A percentile compares a stretch with the other conserved stretches of the same genome.
phyloP scores from a whole-genome alignment of 2,329 filamentous ascomycete genomes.

The Sporothrix variecibatus region DNA sequence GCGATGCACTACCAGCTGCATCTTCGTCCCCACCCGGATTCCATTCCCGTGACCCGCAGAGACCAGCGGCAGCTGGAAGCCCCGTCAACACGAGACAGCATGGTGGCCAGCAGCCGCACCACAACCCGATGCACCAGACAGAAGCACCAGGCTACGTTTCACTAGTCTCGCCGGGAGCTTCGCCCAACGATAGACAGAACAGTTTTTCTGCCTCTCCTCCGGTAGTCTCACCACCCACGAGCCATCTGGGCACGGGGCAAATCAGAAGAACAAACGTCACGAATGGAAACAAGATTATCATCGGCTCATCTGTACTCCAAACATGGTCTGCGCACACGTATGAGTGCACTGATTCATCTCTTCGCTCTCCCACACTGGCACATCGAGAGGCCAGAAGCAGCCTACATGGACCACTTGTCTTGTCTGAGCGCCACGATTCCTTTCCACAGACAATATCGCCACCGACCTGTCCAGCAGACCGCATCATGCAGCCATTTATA shows the following conservation, averaged over 20 bases:
- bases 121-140: not conserved
- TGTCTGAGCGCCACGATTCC: not conserved
- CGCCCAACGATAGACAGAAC: not conserved
- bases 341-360: not conserved
- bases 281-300: not conserved
- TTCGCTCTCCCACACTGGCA: not conserved
- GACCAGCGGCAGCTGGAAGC: not conserved
- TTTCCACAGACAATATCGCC: not conserved
- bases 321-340: not conserved
- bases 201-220: not conserved
- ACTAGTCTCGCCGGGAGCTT: not conserved
- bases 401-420: not conserved
- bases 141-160: not conserved
- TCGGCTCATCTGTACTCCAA: not conserved
- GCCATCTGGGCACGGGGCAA: not conserved
- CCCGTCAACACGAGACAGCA: not conserved
- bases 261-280: not conserved
- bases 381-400: not conserved
- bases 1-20: not conserved
- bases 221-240: not conserved
- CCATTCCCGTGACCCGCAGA: not conserved
- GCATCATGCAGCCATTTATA: not conserved
- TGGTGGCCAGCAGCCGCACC: not conserved
- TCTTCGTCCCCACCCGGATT: not conserved
- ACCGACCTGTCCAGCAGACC: not conserved